These are phyloP conservation scores for Boehmeria nivea DNA, from an alignment of 306 rosid genomes.

Conservation along the genomic window DNA sequence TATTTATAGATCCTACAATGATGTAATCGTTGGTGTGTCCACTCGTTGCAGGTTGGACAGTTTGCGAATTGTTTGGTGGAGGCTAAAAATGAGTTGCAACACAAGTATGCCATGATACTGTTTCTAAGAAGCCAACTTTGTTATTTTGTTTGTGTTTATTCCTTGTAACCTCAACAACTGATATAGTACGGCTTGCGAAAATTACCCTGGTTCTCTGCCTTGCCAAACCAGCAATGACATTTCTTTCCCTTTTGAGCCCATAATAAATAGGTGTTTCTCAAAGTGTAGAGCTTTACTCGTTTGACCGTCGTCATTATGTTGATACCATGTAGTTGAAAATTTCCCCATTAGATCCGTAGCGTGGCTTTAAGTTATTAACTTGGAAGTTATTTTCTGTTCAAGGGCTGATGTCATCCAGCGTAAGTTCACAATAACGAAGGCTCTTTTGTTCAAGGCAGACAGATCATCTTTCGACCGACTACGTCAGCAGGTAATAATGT, in stretches of 20 bases:
- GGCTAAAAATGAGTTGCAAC: constrained; percentile 67
- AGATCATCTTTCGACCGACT: constrained; percentile 80
- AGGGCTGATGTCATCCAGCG: constrained; percentile 79
- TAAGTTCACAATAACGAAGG: constrained; percentile 72
- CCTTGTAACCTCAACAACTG: neutral
- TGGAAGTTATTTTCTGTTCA: constrained; percentile 18
- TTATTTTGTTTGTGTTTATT: too few relatives aligned
- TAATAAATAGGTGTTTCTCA: too few relatives aligned
- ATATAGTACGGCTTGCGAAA: too few relatives aligned
- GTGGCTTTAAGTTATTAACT: neutral
- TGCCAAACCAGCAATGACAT: too few relatives aligned
- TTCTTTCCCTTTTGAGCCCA: too few relatives aligned
- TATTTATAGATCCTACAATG: too few relatives aligned
- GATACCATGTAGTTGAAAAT: too few relatives aligned
- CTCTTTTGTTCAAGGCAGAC: constrained; percentile 75
- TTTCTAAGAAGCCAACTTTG: neutral
- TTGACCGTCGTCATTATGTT: too few relatives aligned
- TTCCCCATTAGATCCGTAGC: neutral
- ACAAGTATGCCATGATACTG: constrained; percentile 55
- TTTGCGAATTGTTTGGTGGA: constrained; percentile 78
- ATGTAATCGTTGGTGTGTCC: constrained; percentile 11
- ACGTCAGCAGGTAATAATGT: constrained; percentile 60
- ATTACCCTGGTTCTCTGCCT: too few relatives aligned
- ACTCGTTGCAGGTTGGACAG: constrained; percentile 59
- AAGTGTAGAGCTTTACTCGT: too few relatives aligned